These are phyloP conservation scores for Coniferiporia weirii DNA, from an alignment of 1,284 basidiomycete species.

Conservation along the genomic window DNA sequence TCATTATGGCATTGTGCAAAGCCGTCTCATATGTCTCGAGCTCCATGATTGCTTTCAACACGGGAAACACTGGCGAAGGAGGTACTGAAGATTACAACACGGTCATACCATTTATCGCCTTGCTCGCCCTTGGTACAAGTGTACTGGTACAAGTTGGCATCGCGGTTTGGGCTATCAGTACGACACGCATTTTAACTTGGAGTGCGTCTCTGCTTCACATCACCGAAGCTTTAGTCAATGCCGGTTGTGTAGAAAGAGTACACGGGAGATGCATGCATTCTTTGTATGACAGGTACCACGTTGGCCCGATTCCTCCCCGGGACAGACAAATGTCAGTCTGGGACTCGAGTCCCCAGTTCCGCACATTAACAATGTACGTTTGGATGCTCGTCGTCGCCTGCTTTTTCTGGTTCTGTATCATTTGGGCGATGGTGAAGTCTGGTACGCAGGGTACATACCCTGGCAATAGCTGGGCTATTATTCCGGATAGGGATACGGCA, in stretches of 20 bases:
- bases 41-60: not conserved
- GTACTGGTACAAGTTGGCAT: not conserved
- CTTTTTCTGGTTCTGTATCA: conserved; percentile 15
- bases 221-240: not conserved
- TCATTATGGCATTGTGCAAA: not conserved
- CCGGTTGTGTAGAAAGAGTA: not conserved
- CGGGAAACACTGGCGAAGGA: not conserved
- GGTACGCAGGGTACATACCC: conserved; percentile 10
- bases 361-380: conserved; percentile 6
- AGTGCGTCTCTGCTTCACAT: not conserved
- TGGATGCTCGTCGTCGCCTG: conserved; percentile 6
- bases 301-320: not conserved
- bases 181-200: not conserved
- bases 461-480: not conserved
- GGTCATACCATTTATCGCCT: not conserved
- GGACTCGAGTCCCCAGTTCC: conserved; percentile 10
- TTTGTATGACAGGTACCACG: not conserved
- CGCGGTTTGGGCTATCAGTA: not conserved
- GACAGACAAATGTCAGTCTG: not conserved
- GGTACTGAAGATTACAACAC: not conserved
- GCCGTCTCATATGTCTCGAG: not conserved
- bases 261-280: conserved; percentile 15
- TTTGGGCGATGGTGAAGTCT: conserved; percentile 8
- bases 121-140: not conserved
- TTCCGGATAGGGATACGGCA: not conserved